These are phyloP conservation scores for Ogataea saltuana DNA, from an alignment of 805 yeast genomes.

Conservation along the genomic window DNA sequence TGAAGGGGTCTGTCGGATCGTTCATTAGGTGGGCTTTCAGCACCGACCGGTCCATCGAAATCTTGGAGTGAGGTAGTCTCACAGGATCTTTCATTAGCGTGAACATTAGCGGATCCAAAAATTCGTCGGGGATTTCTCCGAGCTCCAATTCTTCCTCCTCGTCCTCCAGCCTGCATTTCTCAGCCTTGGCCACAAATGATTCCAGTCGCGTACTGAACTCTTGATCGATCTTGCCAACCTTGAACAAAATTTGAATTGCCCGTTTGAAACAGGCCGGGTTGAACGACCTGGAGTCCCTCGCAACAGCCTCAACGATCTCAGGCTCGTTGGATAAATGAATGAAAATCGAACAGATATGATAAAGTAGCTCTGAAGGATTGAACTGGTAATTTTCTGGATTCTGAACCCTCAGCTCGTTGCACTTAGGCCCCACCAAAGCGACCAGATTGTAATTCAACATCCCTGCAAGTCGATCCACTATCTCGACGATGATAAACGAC, in stretches of 20 bases:
- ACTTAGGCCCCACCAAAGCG: constrained; percentile 94
- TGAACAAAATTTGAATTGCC: constrained; percentile 65
- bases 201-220: constrained; percentile 51
- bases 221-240: constrained; percentile 52
- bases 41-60: constrained; percentile 85
- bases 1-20: constrained; percentile 97
- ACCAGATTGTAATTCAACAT: constrained; percentile 92
- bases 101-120: constrained; percentile 94
- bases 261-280: constrained; percentile 62
- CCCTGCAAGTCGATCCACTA: constrained; percentile 91
- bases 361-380: constrained; percentile 71
- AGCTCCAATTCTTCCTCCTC: constrained; percentile 84
- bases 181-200: constrained; percentile 66
- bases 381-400: constrained; percentile 82
- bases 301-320: constrained; percentile 75
- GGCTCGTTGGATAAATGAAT: constrained; percentile 65
- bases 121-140: constrained; percentile 96
- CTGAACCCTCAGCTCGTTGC: constrained; percentile 81
- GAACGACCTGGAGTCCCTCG: constrained; percentile 92
- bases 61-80: constrained; percentile 81
- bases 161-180: constrained; percentile 55
- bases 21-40: constrained; percentile 90
- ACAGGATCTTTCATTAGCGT: constrained; percentile 97
- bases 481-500: constrained; percentile 84
- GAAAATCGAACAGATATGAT: constrained; percentile 72